A percentile compares a stretch with the other conserved stretches of the same genome.
phyloP scores from a whole-genome alignment of 169 alveolate species.

The Plasmodium yoelii region DNA sequence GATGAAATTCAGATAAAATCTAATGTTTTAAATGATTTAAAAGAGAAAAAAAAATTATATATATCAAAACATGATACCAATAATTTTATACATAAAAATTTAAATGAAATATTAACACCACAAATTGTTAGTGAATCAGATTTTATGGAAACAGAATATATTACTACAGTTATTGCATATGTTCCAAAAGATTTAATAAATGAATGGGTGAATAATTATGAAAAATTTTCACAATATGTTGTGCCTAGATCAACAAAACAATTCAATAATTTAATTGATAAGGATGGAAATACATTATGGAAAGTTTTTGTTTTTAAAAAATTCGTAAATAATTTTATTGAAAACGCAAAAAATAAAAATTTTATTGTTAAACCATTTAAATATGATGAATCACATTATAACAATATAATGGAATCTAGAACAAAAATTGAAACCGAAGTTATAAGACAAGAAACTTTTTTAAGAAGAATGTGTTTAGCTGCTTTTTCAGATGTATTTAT shows the following conservation, averaged over 20 bases:
- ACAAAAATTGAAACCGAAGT: constrained; percentile 88
- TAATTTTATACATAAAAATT: constrained; percentile 80
- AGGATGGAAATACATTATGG: constrained; percentile 85
- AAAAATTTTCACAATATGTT: constrained; percentile 81
- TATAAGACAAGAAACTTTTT: constrained; percentile 88
- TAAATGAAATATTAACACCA: constrained; percentile 90
- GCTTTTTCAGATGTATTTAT: constrained; percentile 92
- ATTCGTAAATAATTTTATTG: constrained; percentile 83
- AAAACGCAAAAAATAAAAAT: constrained; percentile 82
- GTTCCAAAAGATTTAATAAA: constrained; percentile 86
- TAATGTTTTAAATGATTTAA: constrained; percentile 87
- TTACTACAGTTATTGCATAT: constrained; percentile 88
- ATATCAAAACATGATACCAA: constrained; percentile 75
- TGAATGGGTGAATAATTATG: constrained; percentile 82
- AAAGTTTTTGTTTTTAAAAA: constrained; percentile 87
- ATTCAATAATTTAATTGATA: constrained; percentile 81
- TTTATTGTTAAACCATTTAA: constrained; percentile 85
- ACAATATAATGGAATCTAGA: constrained; percentile 83
- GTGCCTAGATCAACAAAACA: constrained; percentile 89
- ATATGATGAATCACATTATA: constrained; percentile 88
- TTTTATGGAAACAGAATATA: constrained; percentile 87
- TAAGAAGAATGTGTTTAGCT: constrained; percentile 89
- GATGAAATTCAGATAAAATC: constrained; percentile 88
- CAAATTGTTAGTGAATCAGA: constrained; percentile 86
- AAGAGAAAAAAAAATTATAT: constrained; percentile 78